phyloP scores from a whole-genome alignment of 1,139 yeast genomes.

The Nakaseomyces sp. region DNA sequence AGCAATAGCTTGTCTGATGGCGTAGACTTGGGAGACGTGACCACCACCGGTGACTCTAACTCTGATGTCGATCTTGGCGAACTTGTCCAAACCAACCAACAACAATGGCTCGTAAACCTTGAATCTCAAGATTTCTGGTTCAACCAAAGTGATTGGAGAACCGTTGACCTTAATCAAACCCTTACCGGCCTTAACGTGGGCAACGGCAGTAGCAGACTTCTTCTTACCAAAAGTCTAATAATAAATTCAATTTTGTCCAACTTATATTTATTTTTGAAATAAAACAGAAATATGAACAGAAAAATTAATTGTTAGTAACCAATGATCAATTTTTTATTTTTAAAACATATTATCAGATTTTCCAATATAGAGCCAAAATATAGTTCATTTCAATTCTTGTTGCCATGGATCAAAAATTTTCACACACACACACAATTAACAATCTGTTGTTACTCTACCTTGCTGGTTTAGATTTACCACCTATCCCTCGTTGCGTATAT shows the following conservation, averaged over 20 bases:
- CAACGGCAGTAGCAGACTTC: slow-evolving; percentile 99
- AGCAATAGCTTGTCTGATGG: slow-evolving; percentile 99
- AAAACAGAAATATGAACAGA: neutral
- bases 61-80: slow-evolving; percentile 97
- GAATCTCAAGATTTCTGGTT: slow-evolving; percentile 98
- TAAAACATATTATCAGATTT: neutral
- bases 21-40: slow-evolving; percentile 99
- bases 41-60: slow-evolving; percentile 99
- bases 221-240: slow-evolving; percentile 96
- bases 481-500: no score
- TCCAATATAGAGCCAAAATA: neutral
- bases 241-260: neutral
- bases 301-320: neutral
- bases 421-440: no score
- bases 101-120: slow-evolving; percentile 99
- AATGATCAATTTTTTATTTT: neutral
- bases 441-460: no score
- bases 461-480: no score
- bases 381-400: neutral
- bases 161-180: slow-evolving; percentile 99
- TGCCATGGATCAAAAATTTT: no score
- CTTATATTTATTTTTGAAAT: neutral
- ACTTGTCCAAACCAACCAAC: slow-evolving; percentile 97
- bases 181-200: slow-evolving; percentile 98
- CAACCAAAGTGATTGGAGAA: slow-evolving; percentile 96